phyloP scores from a whole-genome alignment of 169 alveolate species.

The Cryptosporidium meleagridis region DNA sequence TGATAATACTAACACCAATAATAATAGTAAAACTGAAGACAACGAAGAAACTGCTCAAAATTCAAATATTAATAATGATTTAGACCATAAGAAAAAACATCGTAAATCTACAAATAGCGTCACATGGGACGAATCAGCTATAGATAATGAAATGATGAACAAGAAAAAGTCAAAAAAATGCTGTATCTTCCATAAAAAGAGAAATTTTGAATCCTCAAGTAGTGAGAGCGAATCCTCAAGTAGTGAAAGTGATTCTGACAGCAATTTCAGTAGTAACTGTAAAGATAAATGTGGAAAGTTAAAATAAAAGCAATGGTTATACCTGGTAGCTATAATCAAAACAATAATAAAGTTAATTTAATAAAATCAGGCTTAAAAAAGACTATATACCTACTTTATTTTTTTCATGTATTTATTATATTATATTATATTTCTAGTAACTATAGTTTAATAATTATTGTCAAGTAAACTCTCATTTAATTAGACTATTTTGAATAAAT shows the following conservation, averaged over 20 bases:
- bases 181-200: constrained; percentile 72
- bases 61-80: not conserved
- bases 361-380: not conserved
- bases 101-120: constrained; percentile 7
- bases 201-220: constrained; percentile 63
- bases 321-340: not conserved
- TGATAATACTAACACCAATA: not conserved
- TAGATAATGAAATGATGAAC: constrained; percentile 75
- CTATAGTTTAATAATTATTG: too few species aligned
- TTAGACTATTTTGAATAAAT: not conserved
- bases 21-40: not conserved
- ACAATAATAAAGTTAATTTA: too few species aligned
- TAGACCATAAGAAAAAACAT: not conserved
- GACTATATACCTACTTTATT: too few species aligned
- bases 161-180: constrained; percentile 67
- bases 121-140: constrained; percentile 53
- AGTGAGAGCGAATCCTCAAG: constrained; percentile 27
- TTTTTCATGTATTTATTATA: too few species aligned
- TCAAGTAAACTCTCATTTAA: too few species aligned
- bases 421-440: too few species aligned
- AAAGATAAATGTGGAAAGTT: not conserved
- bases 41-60: not conserved
- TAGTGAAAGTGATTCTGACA: not conserved
- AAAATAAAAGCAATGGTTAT: too few species aligned
- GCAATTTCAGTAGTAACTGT: not conserved